A percentile compares a stretch with the other conserved stretches of the same genome.
phyloP scores from a whole-genome alignment of 768 basidiomycete genomes.

The Hygrophoropsis aurantiaca region DNA sequence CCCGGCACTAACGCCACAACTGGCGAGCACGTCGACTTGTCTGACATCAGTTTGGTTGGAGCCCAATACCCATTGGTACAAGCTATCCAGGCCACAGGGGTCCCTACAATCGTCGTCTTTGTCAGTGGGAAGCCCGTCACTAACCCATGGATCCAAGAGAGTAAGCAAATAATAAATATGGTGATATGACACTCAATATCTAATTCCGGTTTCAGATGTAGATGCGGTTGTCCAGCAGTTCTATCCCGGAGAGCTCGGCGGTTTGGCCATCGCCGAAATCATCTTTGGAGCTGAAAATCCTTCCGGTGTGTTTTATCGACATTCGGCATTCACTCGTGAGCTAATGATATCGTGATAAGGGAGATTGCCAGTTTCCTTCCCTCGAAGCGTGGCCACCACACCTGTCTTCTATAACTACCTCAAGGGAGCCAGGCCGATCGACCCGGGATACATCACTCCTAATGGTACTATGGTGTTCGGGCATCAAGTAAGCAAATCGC shows the following conservation, averaged over 20 bases:
- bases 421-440: conserved; percentile 57
- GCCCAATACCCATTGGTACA: conserved; percentile 64
- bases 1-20: conserved; percentile 70
- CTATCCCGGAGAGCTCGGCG: conserved; percentile 72
- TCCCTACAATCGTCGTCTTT: conserved; percentile 64
- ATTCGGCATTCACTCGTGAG: neutral
- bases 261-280: conserved; percentile 63
- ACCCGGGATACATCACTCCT: conserved; percentile 49
- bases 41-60: conserved; percentile 62
- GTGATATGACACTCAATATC: neutral
- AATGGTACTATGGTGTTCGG: conserved; percentile 56
- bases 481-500: conserved; percentile 42
- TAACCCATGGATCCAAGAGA: conserved; percentile 69
- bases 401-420: conserved; percentile 72
- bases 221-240: conserved; percentile 73
- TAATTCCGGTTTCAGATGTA: conserved; percentile 43
- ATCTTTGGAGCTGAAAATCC: conserved; percentile 70
- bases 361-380: conserved; percentile 68
- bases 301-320: conserved; percentile 43
- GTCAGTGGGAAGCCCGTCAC: conserved; percentile 69
- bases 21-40: conserved; percentile 66
- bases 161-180: too few species aligned
- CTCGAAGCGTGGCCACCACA: conserved; percentile 58
- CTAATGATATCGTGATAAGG: conserved; percentile 31
- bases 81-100: conserved; percentile 60